phyloP scores from a whole-genome alignment of 2,329 filamentous ascomycete species.

The Aquanectria penicillioides region DNA sequence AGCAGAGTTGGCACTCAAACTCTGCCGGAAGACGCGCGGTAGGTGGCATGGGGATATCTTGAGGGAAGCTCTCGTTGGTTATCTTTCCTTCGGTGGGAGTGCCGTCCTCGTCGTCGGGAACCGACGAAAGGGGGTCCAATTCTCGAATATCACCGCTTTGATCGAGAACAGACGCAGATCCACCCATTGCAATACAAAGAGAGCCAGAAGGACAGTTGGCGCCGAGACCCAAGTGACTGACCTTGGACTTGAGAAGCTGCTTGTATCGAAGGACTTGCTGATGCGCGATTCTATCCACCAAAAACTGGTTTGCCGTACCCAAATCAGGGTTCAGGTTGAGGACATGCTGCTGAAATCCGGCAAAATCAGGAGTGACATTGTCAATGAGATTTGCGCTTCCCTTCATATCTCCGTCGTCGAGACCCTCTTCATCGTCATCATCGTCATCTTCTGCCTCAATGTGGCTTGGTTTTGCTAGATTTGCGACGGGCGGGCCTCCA shows the following conservation, averaged over 20 bases:
- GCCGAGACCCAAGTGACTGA: slow-evolving; percentile 74
- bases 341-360: slow-evolving; percentile 75
- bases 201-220: slow-evolving; percentile 68
- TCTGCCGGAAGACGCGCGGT: slow-evolving; percentile 81
- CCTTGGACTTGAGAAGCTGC: slow-evolving; percentile 73
- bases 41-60: slow-evolving; percentile 84
- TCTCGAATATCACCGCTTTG: slow-evolving; percentile 68
- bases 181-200: slow-evolving; percentile 74
- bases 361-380: slow-evolving; percentile 71
- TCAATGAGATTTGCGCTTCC: slow-evolving; percentile 73
- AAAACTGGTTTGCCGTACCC: slow-evolving; percentile 61
- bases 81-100: slow-evolving; percentile 76
- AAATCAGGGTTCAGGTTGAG: slow-evolving; percentile 79
- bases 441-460: slow-evolving; percentile 54
- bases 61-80: slow-evolving; percentile 78
- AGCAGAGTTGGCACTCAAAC: slow-evolving; percentile 91
- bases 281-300: slow-evolving; percentile 83
- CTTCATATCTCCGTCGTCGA: slow-evolving; percentile 69
- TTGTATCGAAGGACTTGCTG: slow-evolving; percentile 86
- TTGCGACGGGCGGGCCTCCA: slow-evolving; percentile 64
- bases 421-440: slow-evolving; percentile 66
- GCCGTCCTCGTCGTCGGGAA: slow-evolving; percentile 68
- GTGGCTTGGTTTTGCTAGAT: slow-evolving; percentile 50
- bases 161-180: slow-evolving; percentile 70
- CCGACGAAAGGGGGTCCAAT: slow-evolving; percentile 64